Base-by-base conservation (phyloP, 1,139 yeast genomes). In the Yamadazyma atmosphaerica region DNA sequence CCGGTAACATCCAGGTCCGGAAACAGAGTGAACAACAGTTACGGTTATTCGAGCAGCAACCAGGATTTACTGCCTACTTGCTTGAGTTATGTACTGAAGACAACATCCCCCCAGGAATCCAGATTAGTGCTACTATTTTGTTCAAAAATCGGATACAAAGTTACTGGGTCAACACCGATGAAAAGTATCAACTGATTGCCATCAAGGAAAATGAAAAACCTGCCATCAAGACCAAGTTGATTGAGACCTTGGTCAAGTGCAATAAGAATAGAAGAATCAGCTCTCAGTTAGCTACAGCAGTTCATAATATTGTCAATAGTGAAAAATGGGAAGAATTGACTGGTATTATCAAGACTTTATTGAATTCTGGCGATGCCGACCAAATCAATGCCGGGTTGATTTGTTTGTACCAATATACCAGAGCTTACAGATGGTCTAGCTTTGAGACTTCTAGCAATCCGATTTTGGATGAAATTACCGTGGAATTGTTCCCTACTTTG, bases 61-160 rank as follows among this genome's bases (percentile, higher is more conserved):
- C 78, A 1, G 85, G 86, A 1, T 80, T 81, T 60, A 76, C 85
- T 1, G 67, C 72, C 9, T 78, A 77, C 51, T 65, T 81, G 40
- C 64, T 83, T 26, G 80, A 75, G 35, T 64, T 81, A 38, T 70
- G 79, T 15, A 56, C 62, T 16, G 85, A 81, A 48, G 56, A 59
- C 2, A 57, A 66, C 2, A 63, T 77, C 13, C 68, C 75, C 31
- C 51, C 62, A 13, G 76, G 79, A 11, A 70, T 77, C 40, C 76
- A 83, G 50, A 63, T 79, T 35, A 74, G 86, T 12, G 80, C 86
- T 3, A 81, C 86, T 3, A 80, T 84, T 36, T 79, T 79, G 52
- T 79, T 83, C 63, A 84, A 83, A 55, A 83, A 83, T 55, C 72
- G 85, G 51, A 68, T 84, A 26, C 65, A 62, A 34, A 65, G 70